phyloP scores from a whole-genome alignment of 345 rosid species.

The Diplotaxis tenuifolia region DNA sequence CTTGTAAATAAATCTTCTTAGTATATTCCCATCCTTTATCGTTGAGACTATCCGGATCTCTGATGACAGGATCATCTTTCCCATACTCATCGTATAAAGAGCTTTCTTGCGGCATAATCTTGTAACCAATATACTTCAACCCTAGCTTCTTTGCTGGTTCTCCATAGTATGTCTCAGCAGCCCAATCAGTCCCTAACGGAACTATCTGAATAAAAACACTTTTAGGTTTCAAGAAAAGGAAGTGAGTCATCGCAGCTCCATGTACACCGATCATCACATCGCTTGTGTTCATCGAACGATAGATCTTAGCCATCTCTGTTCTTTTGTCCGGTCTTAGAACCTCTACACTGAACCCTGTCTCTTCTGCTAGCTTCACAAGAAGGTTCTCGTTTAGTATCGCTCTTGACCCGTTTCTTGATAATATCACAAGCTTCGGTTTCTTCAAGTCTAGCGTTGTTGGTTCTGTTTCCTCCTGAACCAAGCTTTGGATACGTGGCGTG shows the following conservation, averaged over 20 bases:
- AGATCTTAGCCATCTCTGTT: conserved; percentile 67
- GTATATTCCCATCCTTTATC: conserved; percentile 79
- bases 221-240: conserved; percentile 70
- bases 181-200: conserved; percentile 89
- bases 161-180: conserved; percentile 75
- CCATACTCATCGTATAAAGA: conserved; percentile 58
- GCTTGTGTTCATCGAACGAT: conserved; percentile 71
- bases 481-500: conserved; percentile 48
- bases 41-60: conserved; percentile 55
- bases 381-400: conserved; percentile 58
- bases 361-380: conserved; percentile 56
- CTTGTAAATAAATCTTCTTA: conserved; percentile 63
- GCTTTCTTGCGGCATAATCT: conserved; percentile 64
- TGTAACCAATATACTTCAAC: conserved; percentile 58
- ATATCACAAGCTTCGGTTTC: conserved; percentile 63
- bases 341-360: conserved; percentile 58
- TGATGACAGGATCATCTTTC: conserved; percentile 58
- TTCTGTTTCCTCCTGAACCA: conserved; percentile 41
- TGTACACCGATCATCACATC: conserved; percentile 77
- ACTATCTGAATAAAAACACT: conserved; percentile 65
- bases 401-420: conserved; percentile 61
- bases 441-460: conserved; percentile 18
- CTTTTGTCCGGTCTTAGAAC: conserved; percentile 56
- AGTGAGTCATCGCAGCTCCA: conserved; percentile 89
- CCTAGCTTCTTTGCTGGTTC: conserved; percentile 77